Evolutionary conservation across 2,329 filamentous ascomycete genomes (phyloP), one percentile per base, ranked within the genome.

Genomic region (Shiraia sp.): DNA sequence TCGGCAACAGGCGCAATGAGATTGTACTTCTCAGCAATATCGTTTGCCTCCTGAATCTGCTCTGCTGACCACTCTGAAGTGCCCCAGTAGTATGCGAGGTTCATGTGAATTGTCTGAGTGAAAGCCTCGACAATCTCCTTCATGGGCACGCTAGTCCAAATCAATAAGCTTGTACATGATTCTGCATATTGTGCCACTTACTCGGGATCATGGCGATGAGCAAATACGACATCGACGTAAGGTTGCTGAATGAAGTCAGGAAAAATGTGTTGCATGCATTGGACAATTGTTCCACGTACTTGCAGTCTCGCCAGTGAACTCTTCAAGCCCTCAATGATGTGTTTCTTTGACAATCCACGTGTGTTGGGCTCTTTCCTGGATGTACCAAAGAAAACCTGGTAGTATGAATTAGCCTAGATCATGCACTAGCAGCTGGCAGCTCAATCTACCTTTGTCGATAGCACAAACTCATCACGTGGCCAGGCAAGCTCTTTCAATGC

Each of bases 221-320:
- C 81, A 40, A 83, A 80, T 26, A 85, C 76, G 31, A 85, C 71
- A 61, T 85, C 82, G 39, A 85, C 82, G 57, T 88, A 88, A n/a
- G 79, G 77, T 39, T 80, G 75, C 57, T 83, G 75, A 36, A n/a
- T n/a, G n/a, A n/a, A n/a, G n/a, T n/a, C n/a, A n/a, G n/a, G n/a
- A n/a, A n/a, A n/a, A n/a, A n/a, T n/a, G n/a, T n/a, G n/a, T n/a
- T n/a, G n/a, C n/a, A n/a, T n/a, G n/a, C n/a, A n/a, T n/a, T n/a
- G n/a, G n/a, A n/a, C n/a, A n/a, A n/a, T n/a, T n/a, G n/a, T n/a
- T n/a, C n/a, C n/a, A n/a, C n/a, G n/a, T n/a, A n/a, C n/a, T n/a
- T n/a, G n/a, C n/a, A 87, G 73, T 19, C 83, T 75, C 51, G 74
- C 69, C n/a, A 83, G 67, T 2, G 75, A 80, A 61, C 72, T 73